Evolutionary conservation across 345 rosid genomes (phyloP).

Genomic region (Linum trigynum): DNA sequence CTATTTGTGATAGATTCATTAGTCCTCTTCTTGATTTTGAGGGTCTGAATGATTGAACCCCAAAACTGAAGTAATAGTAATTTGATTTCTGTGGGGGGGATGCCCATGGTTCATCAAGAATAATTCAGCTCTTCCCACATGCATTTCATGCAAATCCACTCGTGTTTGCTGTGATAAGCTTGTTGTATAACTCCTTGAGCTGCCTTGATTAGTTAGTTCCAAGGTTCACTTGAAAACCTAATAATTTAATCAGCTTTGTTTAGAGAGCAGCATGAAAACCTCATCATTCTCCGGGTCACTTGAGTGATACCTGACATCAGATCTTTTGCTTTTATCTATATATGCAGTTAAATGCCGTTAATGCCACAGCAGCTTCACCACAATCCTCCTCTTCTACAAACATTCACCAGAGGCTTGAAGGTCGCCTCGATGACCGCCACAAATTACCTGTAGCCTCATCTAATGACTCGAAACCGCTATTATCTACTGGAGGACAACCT

Average conservation of each 20-base stretch:
- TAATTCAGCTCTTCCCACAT: background rate
- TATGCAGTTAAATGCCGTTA: constrained; percentile 43
- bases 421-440: constrained; percentile 48
- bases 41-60: background rate
- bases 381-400: constrained; percentile 44
- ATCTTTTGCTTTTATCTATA: background rate
- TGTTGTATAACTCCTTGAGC: background rate
- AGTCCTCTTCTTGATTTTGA: background rate
- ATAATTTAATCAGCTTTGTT: too few relatives aligned
- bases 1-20: background rate
- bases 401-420: constrained; percentile 52
- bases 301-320: background rate
- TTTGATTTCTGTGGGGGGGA: background rate
- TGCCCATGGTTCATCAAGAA: background rate
- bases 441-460: constrained; percentile 29
- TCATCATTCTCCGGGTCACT: background rate
- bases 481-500: constrained; percentile 33
- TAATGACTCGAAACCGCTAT: constrained; percentile 35
- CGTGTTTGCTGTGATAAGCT: background rate
- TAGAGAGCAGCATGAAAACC: background rate
- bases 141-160: background rate
- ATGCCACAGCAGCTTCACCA: constrained; percentile 30
- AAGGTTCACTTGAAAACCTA: background rate
- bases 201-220: background rate
- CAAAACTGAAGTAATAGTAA: background rate